Conservation (phyloP, 305 asterid species). For the Plantago coronopus region DNA sequence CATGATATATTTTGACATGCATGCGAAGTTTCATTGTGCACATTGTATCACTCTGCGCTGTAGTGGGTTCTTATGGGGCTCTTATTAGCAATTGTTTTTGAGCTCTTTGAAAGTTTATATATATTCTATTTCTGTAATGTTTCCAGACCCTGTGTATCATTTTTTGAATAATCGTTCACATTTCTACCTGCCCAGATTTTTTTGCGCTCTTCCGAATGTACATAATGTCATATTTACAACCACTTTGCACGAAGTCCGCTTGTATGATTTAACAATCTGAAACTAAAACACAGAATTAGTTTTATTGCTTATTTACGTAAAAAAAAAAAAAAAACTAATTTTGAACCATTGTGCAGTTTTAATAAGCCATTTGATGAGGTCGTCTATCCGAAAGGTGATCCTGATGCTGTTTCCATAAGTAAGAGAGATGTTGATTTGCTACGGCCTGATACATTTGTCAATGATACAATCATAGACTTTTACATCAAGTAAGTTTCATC, state of each 20-base stretch:
- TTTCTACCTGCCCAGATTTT: not conserved
- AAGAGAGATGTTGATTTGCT: slow-evolving; percentile 83
- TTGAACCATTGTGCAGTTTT: slow-evolving; percentile 46
- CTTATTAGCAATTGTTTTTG: not conserved
- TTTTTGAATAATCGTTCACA: slow-evolving; percentile 3
- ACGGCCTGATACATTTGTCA: slow-evolving; percentile 84
- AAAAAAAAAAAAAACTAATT: slow-evolving; percentile 23
- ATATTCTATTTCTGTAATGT: slow-evolving; percentile 4
- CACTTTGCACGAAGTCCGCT: too few species aligned
- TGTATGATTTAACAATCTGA: too few species aligned
- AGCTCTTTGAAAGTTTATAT: slow-evolving; percentile 16
- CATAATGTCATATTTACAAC: too few species aligned
- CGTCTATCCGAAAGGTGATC: slow-evolving; percentile 85
- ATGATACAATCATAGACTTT: slow-evolving; percentile 91
- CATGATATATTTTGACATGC: too few species aligned
- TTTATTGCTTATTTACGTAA: slow-evolving; percentile 19
- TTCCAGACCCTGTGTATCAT: slow-evolving; percentile 7
- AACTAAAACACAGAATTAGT: not conserved
- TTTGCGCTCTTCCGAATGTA: too few species aligned
- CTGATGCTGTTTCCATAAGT: slow-evolving; percentile 86
- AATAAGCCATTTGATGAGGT: slow-evolving; percentile 72
- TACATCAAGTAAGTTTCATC: slow-evolving; percentile 72
- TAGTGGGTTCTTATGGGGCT: too few species aligned
- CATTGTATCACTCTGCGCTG: too few species aligned
- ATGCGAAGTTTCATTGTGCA: too few species aligned